Evolutionary conservation across 163 green algal genomes (phyloP).

Genomic region (Chloromonas sp.): DNA sequence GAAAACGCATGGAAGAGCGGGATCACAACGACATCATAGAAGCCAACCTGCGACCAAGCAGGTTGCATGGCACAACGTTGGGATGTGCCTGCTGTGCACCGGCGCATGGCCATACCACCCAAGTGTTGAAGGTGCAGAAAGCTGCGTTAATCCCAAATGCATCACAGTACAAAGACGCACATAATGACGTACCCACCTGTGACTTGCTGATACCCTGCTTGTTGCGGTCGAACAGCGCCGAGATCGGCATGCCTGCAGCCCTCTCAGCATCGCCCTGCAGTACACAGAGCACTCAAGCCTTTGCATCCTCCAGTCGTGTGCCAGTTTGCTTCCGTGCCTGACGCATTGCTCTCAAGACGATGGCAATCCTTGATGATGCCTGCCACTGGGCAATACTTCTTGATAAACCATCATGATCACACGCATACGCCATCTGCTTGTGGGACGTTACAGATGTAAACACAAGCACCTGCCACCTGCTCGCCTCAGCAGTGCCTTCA

Average conservation of each 20-base stretch:
- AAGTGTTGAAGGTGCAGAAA: not conserved
- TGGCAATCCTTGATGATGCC: not conserved
- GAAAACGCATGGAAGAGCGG: conserved; percentile 26
- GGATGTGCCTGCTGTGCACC: not conserved
- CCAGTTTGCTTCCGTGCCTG: not conserved
- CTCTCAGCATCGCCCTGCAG: conserved; percentile 23
- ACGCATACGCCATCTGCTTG: not conserved
- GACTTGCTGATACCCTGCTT: conserved; percentile 34
- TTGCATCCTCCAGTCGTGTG: not conserved
- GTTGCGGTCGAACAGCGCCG: conserved; percentile 31
- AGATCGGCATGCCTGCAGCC: conserved; percentile 15
- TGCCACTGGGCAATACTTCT: not conserved
- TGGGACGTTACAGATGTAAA: not conserved
- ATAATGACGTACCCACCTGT: not conserved
- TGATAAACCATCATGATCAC: too few relatives aligned
- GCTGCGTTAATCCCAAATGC: not conserved
- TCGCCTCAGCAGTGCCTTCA: not conserved
- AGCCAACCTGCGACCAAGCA: conserved; percentile 5
- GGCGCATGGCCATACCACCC: not conserved
- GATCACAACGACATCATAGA: conserved; percentile 23
- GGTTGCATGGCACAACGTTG: not conserved
- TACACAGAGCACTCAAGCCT: not conserved
- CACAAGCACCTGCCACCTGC: not conserved
- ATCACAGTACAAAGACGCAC: too few relatives aligned
- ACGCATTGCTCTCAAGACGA: not conserved